Conservation (phyloP, 192 early-diverging fungal species). For the Linnemannia schmuckeri region DNA sequence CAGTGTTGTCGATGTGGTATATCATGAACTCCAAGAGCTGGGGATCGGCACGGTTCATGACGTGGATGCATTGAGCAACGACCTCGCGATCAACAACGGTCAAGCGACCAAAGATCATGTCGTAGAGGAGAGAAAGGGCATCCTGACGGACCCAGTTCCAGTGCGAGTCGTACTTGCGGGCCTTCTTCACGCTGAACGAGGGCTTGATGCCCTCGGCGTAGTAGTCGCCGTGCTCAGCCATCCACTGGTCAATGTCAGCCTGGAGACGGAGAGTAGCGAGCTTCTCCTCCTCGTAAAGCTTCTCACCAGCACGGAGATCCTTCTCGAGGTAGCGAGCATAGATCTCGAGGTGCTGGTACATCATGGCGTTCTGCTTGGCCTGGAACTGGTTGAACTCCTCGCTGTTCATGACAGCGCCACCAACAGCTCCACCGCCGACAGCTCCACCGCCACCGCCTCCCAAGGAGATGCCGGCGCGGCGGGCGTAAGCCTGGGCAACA, state of each 20-base stretch:
- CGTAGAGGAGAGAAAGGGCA: slow-evolving; percentile 89
- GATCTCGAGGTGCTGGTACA: slow-evolving; percentile 82
- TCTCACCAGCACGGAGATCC: slow-evolving; percentile 80
- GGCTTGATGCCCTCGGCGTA: slow-evolving; percentile 94
- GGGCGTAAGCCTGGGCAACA: slow-evolving; percentile 77
- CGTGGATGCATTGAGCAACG: slow-evolving; percentile 88
- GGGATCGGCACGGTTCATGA: slow-evolving; percentile 93
- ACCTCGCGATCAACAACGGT: slow-evolving; percentile 92
- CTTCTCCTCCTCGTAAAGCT: slow-evolving; percentile 75
- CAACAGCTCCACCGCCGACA: slow-evolving; percentile 63
- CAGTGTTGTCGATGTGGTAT: slow-evolving; percentile 85
- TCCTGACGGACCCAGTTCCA: slow-evolving; percentile 98
- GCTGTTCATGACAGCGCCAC: slow-evolving; percentile 82
- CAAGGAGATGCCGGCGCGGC: slow-evolving; percentile 77
- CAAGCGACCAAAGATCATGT: slow-evolving; percentile 92
- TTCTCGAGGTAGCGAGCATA: slow-evolving; percentile 85
- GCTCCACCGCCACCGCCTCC: slow-evolving; percentile 64
- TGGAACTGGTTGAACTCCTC: slow-evolving; percentile 88
- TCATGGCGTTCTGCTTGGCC: slow-evolving; percentile 75
- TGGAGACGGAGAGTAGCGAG: slow-evolving; percentile 76
- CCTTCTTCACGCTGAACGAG: slow-evolving; percentile 86
- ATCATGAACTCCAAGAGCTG: slow-evolving; percentile 88
- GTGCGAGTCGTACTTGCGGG: slow-evolving; percentile 92
- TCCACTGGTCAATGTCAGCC: slow-evolving; percentile 89
- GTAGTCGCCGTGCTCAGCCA: slow-evolving; percentile 91